Evolutionary conservation across 2,329 filamentous ascomycete genomes (phyloP).

Genomic region (Sphaerulina musiva): DNA sequence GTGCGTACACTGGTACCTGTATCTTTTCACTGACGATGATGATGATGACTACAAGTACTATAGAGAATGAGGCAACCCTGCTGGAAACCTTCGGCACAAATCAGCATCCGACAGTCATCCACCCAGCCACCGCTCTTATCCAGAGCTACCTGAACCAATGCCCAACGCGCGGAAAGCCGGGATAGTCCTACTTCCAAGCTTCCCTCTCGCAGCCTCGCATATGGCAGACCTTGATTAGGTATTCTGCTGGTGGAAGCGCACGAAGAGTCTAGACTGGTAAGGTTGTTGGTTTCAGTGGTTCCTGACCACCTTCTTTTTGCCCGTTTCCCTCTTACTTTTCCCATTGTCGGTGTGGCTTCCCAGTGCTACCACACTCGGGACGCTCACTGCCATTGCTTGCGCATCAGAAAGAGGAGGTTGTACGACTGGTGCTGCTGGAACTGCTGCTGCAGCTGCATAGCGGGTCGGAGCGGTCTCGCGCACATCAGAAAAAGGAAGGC

Average conservation of each 20-base stretch:
- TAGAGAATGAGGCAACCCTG: too few relatives aligned
- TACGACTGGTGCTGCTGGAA: not conserved
- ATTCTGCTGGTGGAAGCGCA: not conserved
- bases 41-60: too few relatives aligned
- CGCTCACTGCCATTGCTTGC: slow-evolving; percentile 3
- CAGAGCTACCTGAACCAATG: not conserved
- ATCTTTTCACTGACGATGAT: too few relatives aligned
- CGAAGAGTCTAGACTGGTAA: slow-evolving; percentile 6
- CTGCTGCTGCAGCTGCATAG: not conserved
- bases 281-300: not conserved
- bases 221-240: slow-evolving; percentile 14
- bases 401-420: not conserved
- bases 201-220: not conserved
- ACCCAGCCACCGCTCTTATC: not conserved
- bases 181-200: slow-evolving; percentile 10
- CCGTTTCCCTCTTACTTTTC: not conserved
- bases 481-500: not conserved
- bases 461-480: not conserved
- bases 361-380: not conserved
- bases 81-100: too few relatives aligned
- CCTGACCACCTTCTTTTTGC: slow-evolving; percentile 4
- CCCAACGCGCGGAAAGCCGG: slow-evolving; percentile 6
- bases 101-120: not conserved
- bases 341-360: not conserved
- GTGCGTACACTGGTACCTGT: too few relatives aligned